Percentiles rank a stretch among this genome's conserved stretches.
Evolutionary conservation across 2,329 filamentous ascomycete species (phyloP).

Genomic region (Penicillium sp.): DNA sequence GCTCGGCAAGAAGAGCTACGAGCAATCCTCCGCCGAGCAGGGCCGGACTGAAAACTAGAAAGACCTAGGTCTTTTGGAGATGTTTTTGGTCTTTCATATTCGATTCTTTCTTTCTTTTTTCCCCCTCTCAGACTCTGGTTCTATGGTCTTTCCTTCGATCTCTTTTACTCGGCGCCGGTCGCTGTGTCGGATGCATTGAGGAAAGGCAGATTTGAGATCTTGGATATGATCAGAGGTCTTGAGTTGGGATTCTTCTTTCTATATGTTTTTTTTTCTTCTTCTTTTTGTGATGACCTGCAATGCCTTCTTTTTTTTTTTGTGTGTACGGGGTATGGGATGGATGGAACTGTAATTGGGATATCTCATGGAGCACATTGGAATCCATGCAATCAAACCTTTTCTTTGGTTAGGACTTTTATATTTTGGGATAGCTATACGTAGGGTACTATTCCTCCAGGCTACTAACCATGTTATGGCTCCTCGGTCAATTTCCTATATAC

Average conservation of each 20-base stretch:
- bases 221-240: not conserved
- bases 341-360: constrained; percentile 13
- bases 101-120: not conserved
- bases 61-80: not conserved
- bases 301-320: constrained; percentile 21
- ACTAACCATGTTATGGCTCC: no score
- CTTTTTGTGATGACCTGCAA: constrained; percentile 28
- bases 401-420: not conserved
- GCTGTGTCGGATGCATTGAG: constrained; percentile 13
- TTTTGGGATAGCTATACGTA: not conserved
- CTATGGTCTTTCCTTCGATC: constrained; percentile 9
- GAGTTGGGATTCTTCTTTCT: not conserved
- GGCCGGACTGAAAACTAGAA: constrained; percentile 17
- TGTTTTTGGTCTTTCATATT: not conserved
- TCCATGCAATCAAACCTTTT: constrained; percentile 5
- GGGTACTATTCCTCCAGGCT: not conserved
- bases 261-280: constrained; percentile 7
- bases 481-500: not conserved
- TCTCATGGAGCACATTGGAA: constrained; percentile 13
- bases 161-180: constrained; percentile 16
- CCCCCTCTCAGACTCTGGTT: not conserved
- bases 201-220: constrained; percentile 6
- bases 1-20: constrained; percentile 47
- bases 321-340: constrained; percentile 17
- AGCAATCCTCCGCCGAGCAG: constrained; percentile 36